These are phyloP conservation scores for Curvularia eragrostidis DNA, from an alignment of 2,329 filamentous ascomycete genomes.

Conservation along the genomic window DNA sequence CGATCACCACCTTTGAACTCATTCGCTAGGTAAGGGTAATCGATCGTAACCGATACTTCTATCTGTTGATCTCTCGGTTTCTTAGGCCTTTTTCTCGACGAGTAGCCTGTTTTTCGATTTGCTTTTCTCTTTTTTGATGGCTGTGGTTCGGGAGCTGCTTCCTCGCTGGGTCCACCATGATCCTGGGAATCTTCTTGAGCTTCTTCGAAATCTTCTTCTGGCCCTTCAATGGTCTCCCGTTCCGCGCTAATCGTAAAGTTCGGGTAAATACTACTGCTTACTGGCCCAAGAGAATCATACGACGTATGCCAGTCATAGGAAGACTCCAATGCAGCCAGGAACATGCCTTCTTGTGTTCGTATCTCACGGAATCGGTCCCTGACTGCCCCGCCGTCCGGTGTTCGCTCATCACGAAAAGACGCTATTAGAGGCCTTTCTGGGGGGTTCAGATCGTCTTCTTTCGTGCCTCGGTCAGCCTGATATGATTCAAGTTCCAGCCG, in stretches of 20 bases:
- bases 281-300: constrained; percentile 12
- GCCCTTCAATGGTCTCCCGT: neutral
- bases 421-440: neutral
- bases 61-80: neutral
- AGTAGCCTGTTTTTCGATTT: neutral
- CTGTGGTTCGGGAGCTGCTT: neutral
- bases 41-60: neutral
- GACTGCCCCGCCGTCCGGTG: neutral
- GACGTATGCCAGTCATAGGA: constrained; percentile 21
- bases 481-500: no score
- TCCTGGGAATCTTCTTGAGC: neutral
- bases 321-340: constrained; percentile 12
- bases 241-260: constrained; percentile 3
- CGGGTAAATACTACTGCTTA: constrained; percentile 1
- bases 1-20: neutral
- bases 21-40: neutral
- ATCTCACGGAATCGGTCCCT: neutral
- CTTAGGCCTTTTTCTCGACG: neutral
- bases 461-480: neutral
- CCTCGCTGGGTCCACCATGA: neutral
- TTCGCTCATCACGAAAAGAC: neutral
- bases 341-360: constrained; percentile 9
- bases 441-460: no score
- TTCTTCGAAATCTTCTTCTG: neutral
- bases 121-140: neutral